Conservation (phyloP, 2,329 filamentous ascomycete species). For the Diaporthe helianthi region DNA sequence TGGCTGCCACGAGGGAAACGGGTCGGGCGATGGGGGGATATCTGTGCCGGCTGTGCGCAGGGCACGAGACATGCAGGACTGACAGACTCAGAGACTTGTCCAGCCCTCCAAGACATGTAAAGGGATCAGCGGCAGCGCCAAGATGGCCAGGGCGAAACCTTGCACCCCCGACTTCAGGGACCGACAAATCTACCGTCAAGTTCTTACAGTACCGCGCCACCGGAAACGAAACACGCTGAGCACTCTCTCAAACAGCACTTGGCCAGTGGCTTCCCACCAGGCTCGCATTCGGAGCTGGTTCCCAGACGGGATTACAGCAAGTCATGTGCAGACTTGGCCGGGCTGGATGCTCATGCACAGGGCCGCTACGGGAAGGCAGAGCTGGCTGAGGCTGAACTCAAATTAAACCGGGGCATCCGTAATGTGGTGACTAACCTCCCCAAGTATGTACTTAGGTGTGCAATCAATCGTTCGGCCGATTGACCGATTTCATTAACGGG, state of each 20-base stretch:
- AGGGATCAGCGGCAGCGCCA: constrained; percentile 17
- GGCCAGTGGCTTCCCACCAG: constrained; percentile 4
- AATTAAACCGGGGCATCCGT: background rate
- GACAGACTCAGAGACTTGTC: constrained; percentile 10
- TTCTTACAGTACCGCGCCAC: too few relatives aligned
- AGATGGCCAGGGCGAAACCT: constrained; percentile 3
- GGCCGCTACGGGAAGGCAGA: constrained; percentile 16
- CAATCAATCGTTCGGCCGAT: constrained; percentile 3
- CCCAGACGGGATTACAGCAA: background rate
- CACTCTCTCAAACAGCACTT: constrained; percentile 1
- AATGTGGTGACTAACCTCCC: background rate
- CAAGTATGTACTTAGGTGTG: background rate
- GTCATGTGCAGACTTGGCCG: constrained; percentile 1
- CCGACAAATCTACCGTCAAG: too few relatives aligned
- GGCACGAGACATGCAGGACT: background rate
- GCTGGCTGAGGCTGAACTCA: background rate
- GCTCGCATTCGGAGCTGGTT: background rate
- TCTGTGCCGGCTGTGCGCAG: background rate
- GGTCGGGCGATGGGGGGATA: background rate
- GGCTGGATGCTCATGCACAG: constrained; percentile 6
- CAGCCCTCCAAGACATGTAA: constrained; percentile 20
- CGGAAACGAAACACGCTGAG: constrained; percentile 6
- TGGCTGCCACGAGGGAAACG: constrained; percentile 4
- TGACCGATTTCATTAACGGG: too few relatives aligned
- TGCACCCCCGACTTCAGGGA: too few relatives aligned